Conservation (phyloP, 768 basidiomycete species). For the Bullera alba region DNA sequence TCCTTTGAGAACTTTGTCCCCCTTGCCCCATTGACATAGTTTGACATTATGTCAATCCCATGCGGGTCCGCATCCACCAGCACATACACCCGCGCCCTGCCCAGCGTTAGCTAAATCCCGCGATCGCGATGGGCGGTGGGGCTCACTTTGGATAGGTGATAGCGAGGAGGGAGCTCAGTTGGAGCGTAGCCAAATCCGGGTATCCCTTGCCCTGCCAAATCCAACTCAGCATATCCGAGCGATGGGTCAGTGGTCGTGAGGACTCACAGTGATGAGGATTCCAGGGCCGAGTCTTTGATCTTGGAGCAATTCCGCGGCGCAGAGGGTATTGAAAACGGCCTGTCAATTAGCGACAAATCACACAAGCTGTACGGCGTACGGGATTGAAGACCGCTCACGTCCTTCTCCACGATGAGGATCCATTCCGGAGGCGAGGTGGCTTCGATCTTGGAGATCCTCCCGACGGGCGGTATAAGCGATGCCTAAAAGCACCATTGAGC, state of each 20-base stretch:
- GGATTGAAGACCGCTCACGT: conserved; percentile 52
- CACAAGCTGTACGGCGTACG: background rate
- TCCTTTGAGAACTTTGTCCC: conserved; percentile 59
- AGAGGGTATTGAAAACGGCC: conserved; percentile 92
- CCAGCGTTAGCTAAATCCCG: background rate
- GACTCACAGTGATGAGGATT: conserved; percentile 65
- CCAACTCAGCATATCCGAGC: background rate
- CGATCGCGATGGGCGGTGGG: background rate
- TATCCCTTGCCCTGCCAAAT: conserved; percentile 81
- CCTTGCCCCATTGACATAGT: conserved; percentile 74
- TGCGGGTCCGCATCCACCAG: conserved; percentile 88
- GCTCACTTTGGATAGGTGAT: conserved; percentile 59
- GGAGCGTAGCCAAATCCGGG: conserved; percentile 84
- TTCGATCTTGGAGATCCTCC: conserved; percentile 62
- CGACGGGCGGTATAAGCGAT: conserved; percentile 66
- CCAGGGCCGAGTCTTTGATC: conserved; percentile 59
- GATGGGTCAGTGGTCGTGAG: background rate
- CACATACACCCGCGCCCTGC: conserved; percentile 67
- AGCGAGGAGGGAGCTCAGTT: conserved; percentile 68
- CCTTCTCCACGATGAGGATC: conserved; percentile 90
- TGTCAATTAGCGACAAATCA: conserved; percentile 43
- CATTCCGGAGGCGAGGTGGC: conserved; percentile 57
- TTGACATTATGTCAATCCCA: conserved; percentile 83
- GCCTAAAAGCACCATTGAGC: conserved; percentile 51
- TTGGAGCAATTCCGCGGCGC: conserved; percentile 53